Conservation (phyloP, 2,329 filamentous ascomycete species). For the Penicillium sp. region DNA sequence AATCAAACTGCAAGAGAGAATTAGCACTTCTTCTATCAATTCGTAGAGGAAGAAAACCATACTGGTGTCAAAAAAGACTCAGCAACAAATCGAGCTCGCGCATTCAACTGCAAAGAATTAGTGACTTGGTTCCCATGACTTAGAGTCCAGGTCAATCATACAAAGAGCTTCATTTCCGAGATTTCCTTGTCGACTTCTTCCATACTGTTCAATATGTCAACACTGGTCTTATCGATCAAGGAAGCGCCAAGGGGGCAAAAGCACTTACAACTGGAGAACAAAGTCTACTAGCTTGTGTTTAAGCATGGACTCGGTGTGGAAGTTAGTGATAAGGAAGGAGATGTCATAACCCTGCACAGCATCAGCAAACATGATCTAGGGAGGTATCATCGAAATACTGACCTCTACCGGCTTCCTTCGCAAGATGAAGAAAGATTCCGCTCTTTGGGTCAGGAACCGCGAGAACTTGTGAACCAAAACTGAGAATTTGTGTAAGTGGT, state of each 20-base stretch:
- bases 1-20: constrained; percentile 26
- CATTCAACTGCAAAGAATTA: constrained; percentile 66
- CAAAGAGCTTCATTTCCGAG: constrained; percentile 99
- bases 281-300: constrained; percentile 99
- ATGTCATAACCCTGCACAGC: constrained; percentile 81
- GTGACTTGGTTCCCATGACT: neutral
- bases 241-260: neutral
- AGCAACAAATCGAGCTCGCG: constrained; percentile 91
- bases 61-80: constrained; percentile 97
- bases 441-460: constrained; percentile 88
- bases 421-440: constrained; percentile 94
- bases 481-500: neutral
- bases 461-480: constrained; percentile 97
- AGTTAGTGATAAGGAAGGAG: constrained; percentile 97
- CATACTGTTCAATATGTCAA: constrained; percentile 50
- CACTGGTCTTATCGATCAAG: neutral
- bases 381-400: constrained; percentile 21
- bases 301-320: constrained; percentile 96
- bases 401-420: constrained; percentile 93
- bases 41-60: constrained; percentile 32
- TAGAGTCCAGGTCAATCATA: neutral
- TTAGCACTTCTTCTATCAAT: constrained; percentile 4
- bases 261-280: constrained; percentile 72
- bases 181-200: constrained; percentile 99
- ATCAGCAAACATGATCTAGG: neutral